Base-by-base conservation (phyloP, 805 yeast genomes). In the Saturnispora ahearnii region DNA sequence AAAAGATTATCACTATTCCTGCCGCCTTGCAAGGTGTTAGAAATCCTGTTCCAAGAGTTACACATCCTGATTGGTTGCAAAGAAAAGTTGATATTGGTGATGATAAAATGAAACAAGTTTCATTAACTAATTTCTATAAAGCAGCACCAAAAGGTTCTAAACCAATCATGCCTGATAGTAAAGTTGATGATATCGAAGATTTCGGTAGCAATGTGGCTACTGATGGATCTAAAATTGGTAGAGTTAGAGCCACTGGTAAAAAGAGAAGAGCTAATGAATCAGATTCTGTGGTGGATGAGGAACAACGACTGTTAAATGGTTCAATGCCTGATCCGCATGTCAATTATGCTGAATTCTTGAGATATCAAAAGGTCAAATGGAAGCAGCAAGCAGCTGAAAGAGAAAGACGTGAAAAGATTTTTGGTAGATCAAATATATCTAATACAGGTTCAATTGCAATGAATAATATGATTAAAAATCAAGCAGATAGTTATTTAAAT, bases 1-100 rank as follows among this genome's bases (percentile, higher is more conserved):
- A 90, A 64, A 93, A 95, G 67, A 88, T 93, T 59, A 87, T 93
- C 57, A 85, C 96, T 0, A 91, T 93, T 57, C 99, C 99, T 2
- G 99, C 99, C 4, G 98, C 97, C 5, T 71, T 91, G 49, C 99
- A 93, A 68, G 79, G 80, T 47, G 78, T 91, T 15, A 67, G 72
- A 12, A 95, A 93, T 60, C 99, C 99, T 0, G 97, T 95, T 41
- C 97, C 97, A 5, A 73, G 97, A 57, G 91, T 95, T 6, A 78
- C 78, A 4, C 97, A 91, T 60, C 99, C 99, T 0, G 93, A 84
- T 30, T 93, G 99, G 99, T 71, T 93, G 50, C 76, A 74, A 52
- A 81, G 75, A 57, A 77, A 76, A 52, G 79, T 91, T 48, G 73
- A 74, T 2, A 68, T 68, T 5, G 77, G 72, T 49, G 79, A 79